Evolutionary conservation across 768 basidiomycete genomes (phyloP).

Genomic region (Termitomyces sp.): DNA sequence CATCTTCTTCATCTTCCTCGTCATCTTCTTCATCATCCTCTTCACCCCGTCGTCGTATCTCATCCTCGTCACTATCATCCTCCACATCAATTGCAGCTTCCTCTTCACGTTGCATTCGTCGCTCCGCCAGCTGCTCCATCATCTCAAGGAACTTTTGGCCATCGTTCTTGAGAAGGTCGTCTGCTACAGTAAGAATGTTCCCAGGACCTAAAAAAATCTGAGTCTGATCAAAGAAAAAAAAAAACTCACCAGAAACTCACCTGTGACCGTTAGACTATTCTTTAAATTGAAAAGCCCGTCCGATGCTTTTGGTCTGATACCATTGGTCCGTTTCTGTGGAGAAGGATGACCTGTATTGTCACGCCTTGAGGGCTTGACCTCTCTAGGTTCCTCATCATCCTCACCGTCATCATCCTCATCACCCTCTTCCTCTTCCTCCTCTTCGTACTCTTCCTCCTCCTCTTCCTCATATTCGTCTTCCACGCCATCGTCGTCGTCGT

Average conservation of each 20-base stretch:
- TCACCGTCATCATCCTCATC: constrained; percentile 45
- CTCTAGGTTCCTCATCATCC: constrained; percentile 29
- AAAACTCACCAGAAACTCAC: constrained; percentile 31
- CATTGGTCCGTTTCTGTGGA: constrained; percentile 12
- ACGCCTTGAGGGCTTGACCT: constrained; percentile 11
- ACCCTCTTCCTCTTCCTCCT: constrained; percentile 31
- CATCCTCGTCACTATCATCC: constrained; percentile 42
- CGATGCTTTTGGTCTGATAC: constrained; percentile 29
- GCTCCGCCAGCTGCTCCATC: constrained; percentile 99
- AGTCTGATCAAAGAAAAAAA: constrained; percentile 10
- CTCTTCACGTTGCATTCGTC: constrained; percentile 89
- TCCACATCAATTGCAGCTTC: constrained; percentile 39
- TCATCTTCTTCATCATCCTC: constrained; percentile 54
- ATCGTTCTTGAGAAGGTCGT: constrained; percentile 97
- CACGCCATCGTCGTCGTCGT: constrained; percentile 43
- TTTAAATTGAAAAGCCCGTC: constrained; percentile 68
- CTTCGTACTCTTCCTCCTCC: constrained; percentile 35
- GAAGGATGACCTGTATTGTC: constrained; percentile 16
- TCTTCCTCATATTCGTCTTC: constrained; percentile 36
- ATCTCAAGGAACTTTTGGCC: constrained; percentile 99
- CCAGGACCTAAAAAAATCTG: constrained; percentile 57
- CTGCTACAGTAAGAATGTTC: constrained; percentile 96
- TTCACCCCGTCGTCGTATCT: constrained; percentile 18
- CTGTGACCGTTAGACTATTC: constrained; percentile 77
- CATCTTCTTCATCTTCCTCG: constrained; percentile 55